A percentile compares a stretch with the other conserved stretches of the same genome.
Conservation (phyloP, 805 yeast species). For the Metschnikowia kofuensis region DNA sequence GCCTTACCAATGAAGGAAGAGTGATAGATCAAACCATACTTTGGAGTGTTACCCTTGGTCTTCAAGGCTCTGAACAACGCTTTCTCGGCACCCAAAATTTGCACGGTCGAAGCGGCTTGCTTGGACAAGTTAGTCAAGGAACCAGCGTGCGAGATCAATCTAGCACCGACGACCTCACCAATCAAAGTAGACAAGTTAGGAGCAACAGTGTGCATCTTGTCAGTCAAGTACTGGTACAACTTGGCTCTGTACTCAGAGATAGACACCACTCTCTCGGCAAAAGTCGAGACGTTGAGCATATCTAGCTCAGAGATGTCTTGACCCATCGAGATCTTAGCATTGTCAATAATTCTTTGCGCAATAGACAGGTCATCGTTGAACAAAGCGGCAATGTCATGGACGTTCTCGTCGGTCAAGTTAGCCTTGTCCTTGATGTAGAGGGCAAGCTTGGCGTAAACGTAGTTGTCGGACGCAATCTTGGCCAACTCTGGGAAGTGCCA, state of each 20-base stretch:
- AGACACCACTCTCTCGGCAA: constrained; percentile 91
- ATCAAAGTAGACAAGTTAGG: constrained; percentile 78
- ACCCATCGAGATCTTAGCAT: constrained; percentile 98
- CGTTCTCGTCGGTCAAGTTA: constrained; percentile 83
- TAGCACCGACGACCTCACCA: constrained; percentile 98
- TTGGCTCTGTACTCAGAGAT: constrained; percentile 86
- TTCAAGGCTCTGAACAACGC: constrained; percentile 97
- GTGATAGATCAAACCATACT: constrained; percentile 95
- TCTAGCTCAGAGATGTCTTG: constrained; percentile 95
- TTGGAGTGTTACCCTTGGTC: constrained; percentile 98
- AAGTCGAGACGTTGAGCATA: constrained; percentile 84
- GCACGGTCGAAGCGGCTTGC: constrained; percentile 98
- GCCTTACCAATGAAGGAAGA: constrained; percentile 98
- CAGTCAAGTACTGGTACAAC: constrained; percentile 81
- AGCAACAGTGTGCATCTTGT: constrained; percentile 97
- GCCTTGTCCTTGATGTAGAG: constrained; percentile 84
- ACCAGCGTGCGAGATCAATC: constrained; percentile 97
- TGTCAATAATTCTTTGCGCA: constrained; percentile 88
- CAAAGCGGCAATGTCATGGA: constrained; percentile 89
- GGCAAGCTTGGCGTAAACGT: constrained; percentile 78
- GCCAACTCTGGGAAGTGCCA: constrained; percentile 99
- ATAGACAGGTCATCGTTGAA: constrained; percentile 86
- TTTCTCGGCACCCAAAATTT: constrained; percentile 98
- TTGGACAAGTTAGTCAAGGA: constrained; percentile 91
- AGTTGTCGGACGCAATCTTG: constrained; percentile 86